A percentile compares a stretch with the other conserved stretches of the same genome.
Conservation (phyloP, 176 grass and related monocot genomes). For the Bothriochloa decipiens region DNA sequence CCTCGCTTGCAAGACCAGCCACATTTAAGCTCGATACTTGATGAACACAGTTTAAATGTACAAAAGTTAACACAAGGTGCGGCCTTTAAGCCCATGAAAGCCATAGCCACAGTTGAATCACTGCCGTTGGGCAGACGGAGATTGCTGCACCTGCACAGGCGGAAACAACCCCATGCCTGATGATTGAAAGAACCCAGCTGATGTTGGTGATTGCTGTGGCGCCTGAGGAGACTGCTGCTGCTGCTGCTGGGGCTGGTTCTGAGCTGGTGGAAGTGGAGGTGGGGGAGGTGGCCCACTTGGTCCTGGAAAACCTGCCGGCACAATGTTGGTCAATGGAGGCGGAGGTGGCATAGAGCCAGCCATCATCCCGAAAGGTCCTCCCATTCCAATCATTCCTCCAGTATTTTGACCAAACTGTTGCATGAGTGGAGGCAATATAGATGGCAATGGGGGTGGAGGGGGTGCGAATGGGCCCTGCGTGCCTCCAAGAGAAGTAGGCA, state of each 20-base stretch:
- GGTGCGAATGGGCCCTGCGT: constrained; percentile 55
- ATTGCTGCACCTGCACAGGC: constrained; percentile 67
- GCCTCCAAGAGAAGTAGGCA: constrained; percentile 45
- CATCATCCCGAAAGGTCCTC: constrained; percentile 56
- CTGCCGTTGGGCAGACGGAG: constrained; percentile 75
- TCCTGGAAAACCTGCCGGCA: constrained; percentile 44
- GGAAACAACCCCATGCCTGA: constrained; percentile 73
- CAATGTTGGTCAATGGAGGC: constrained; percentile 52
- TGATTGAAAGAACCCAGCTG: constrained; percentile 66
- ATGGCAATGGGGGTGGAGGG: constrained; percentile 61
- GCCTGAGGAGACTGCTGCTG: constrained; percentile 69
- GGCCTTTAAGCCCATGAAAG: constrained; percentile 27
- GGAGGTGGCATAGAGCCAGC: constrained; percentile 58
- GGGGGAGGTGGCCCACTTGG: constrained; percentile 52
- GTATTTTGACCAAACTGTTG: constrained; percentile 66
- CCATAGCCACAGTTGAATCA: constrained; percentile 32
- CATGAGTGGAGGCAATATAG: constrained; percentile 57
- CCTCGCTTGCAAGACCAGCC: constrained; percentile 34
- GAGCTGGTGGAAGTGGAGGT: constrained; percentile 48
- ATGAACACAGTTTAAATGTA: constrained; percentile 61
- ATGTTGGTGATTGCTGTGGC: constrained; percentile 50
- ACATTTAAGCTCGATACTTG: constrained; percentile 17
- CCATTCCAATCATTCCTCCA: constrained; percentile 54
- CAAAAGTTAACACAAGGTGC: constrained; percentile 58
- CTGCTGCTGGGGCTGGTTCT: constrained; percentile 67